phyloP scores from a whole-genome alignment of 1,284 basidiomycete genomes.

The Waitea zeae region DNA sequence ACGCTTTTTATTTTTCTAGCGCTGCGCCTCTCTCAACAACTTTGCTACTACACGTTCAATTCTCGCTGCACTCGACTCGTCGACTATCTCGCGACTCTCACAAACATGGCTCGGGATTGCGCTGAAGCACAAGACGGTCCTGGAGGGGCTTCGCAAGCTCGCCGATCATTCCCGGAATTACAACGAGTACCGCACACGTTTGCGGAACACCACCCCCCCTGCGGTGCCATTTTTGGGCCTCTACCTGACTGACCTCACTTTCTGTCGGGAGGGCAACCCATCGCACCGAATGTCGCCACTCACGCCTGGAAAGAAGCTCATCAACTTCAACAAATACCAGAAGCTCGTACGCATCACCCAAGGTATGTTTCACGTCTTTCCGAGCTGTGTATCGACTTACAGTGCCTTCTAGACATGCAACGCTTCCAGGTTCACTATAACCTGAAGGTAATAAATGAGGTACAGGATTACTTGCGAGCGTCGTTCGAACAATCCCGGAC shows the following conservation, averaged over 20 bases:
- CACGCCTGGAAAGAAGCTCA: constrained; percentile 61
- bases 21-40: constrained; percentile 74
- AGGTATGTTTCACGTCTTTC: constrained; percentile 23
- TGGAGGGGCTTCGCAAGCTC: constrained; percentile 70
- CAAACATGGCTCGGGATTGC: constrained; percentile 78
- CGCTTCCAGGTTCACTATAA: constrained; percentile 83
- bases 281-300: constrained; percentile 68
- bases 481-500: constrained; percentile 57
- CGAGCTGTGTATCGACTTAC: not conserved
- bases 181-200: constrained; percentile 73
- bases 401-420: constrained; percentile 59
- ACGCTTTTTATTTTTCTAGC: constrained; percentile 29
- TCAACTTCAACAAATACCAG: constrained; percentile 94
- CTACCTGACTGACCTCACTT: constrained; percentile 86
- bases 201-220: constrained; percentile 72
- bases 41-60: constrained; percentile 90
- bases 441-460: constrained; percentile 69
- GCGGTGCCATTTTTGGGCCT: constrained; percentile 86
- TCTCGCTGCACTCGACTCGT: constrained; percentile 86
- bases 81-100: constrained; percentile 78
- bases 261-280: constrained; percentile 90
- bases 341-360: constrained; percentile 81
- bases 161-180: constrained; percentile 89
- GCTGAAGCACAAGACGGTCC: constrained; percentile 66
- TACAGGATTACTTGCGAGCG: constrained; percentile 60